A percentile compares a stretch with the other conserved stretches of the same genome.
Evolutionary conservation across 2,329 filamentous ascomycete species (phyloP).

Genomic region (Neonectria hederae): DNA sequence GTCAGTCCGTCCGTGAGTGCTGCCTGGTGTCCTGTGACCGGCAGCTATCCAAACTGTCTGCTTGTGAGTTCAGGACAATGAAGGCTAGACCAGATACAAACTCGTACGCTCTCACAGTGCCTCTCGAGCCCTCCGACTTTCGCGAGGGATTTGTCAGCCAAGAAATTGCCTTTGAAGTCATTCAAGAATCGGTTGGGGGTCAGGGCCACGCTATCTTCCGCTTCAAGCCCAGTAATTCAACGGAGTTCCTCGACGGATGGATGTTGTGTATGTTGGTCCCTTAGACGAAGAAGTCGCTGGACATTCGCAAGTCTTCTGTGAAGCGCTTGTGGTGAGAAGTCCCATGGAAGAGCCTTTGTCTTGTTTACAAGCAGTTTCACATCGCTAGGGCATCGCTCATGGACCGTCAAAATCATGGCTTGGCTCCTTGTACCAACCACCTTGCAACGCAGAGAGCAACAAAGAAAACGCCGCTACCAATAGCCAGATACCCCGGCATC

Average conservation of each 20-base stretch:
- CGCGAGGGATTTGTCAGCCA: neutral
- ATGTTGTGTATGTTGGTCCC: neutral
- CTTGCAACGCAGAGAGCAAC: neutral
- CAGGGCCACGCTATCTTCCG: neutral
- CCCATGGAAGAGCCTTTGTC: neutral
- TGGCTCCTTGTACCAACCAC: neutral
- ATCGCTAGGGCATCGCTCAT: neutral
- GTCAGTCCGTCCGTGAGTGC: no score
- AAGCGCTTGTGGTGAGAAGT: neutral
- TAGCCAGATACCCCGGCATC: neutral
- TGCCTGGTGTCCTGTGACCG: no score
- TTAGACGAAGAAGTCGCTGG: neutral
- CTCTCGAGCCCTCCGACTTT: neutral
- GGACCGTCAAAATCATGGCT: neutral
- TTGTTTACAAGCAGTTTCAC: neutral
- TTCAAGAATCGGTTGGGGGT: neutral
- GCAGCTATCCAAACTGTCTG: no score
- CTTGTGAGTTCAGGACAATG: neutral
- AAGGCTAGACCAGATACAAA: neutral
- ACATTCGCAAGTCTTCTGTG: neutral
- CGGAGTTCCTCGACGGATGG: neutral
- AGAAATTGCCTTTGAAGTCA: neutral
- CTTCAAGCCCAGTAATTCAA: neutral
- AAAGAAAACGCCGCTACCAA: neutral
- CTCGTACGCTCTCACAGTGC: neutral